Base-by-base conservation (phyloP, 1,284 basidiomycete genomes). In the Ceratobasidium sp. region DNA sequence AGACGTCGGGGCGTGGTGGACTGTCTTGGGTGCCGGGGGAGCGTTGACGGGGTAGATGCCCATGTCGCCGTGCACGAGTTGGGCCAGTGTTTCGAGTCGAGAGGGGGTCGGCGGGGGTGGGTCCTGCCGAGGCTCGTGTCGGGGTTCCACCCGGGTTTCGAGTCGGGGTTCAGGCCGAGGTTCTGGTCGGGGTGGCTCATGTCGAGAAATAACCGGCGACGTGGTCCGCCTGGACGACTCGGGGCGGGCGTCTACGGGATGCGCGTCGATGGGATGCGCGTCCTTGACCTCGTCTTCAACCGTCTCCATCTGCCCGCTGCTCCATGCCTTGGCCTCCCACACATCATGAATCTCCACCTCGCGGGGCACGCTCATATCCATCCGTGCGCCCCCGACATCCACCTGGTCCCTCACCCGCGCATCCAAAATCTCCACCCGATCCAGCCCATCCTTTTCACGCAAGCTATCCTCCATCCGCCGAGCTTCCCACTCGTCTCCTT, bases 31-130 rank as follows among this genome's bases (percentile, higher is more conserved):
- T 42, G 32, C 65, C 3, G 65, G 53, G 1, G 65, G 53, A n/a
- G 65, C 40, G 27, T 68, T 68, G 40, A 22, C 65, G 13, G 45
- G 53, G 32, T 68, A 68, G 7, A 68, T 68, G 12, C 49, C 13
- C 40, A 47, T 49, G 40, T 68, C 64, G 1, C 64, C 64, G 34
- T 67, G 52, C 27, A 56, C 8, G 3, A 68, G 7, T 12, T 50
- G 27, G 13, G 65, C 52, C 10, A 42, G 25, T 52, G 52, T 5
- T 35, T 65, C 25, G 29, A 42, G 45, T 20, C 45, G 45, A 8
- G 45, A 47, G 10, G n/a, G 8, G 10, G 45, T 47, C 10, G 45
- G 45, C 13, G 38, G 17, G 38, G 10, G 45, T 20, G 7, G 10
- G n/a, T 12, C 10, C 20, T 6, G 45, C 45, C 38, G 38, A 17